Percentiles rank a stretch among this genome's conserved stretches.
These are phyloP conservation scores for Artemisia argyi DNA, from an alignment of 129 eudicot genomes.

Conservation along the genomic window DNA sequence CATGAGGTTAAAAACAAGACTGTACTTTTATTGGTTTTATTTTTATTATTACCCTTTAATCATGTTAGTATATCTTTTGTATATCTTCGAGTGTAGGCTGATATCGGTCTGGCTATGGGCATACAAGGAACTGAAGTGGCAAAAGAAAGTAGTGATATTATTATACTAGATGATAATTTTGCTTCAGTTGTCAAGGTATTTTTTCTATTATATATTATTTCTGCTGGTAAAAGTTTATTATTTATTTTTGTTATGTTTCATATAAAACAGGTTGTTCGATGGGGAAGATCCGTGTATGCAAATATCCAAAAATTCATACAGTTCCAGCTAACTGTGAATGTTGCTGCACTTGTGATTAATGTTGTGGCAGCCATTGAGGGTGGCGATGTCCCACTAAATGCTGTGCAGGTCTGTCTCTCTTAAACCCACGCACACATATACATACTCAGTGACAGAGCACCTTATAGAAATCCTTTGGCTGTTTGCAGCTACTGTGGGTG, in stretches of 20 bases:
- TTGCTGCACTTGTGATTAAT: slow-evolving; percentile 76
- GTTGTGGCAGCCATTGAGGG: slow-evolving; percentile 87
- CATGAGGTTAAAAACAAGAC: slow-evolving; percentile 61
- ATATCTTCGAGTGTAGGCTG: slow-evolving; percentile 58
- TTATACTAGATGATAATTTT: slow-evolving; percentile 87
- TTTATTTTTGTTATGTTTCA: neutral
- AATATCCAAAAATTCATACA: slow-evolving; percentile 90
- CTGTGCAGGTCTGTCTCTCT: slow-evolving; percentile 70
- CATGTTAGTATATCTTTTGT: slow-evolving; percentile 14
- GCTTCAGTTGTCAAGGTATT: slow-evolving; percentile 85
- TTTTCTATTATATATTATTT: neutral
- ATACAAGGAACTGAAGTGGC: slow-evolving; percentile 96
- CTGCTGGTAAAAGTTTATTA: neutral
- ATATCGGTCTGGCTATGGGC: slow-evolving; percentile 97
- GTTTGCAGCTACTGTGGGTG: slow-evolving; percentile 90
- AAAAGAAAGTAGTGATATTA: slow-evolving; percentile 90
- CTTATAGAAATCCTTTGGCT: neutral
- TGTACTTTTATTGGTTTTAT: neutral
- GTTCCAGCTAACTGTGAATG: slow-evolving; percentile 89
- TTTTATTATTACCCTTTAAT: neutral
- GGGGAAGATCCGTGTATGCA: slow-evolving; percentile 93
- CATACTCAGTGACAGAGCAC: neutral
- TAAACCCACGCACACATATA: neutral
- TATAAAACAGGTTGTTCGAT: slow-evolving; percentile 65
- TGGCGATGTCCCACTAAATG: slow-evolving; percentile 90